Evolutionary conservation across 768 basidiomycete species (phyloP), one percentile per base, ranked within the genome.

Genomic region (Kwoniella mangroviensis): DNA sequence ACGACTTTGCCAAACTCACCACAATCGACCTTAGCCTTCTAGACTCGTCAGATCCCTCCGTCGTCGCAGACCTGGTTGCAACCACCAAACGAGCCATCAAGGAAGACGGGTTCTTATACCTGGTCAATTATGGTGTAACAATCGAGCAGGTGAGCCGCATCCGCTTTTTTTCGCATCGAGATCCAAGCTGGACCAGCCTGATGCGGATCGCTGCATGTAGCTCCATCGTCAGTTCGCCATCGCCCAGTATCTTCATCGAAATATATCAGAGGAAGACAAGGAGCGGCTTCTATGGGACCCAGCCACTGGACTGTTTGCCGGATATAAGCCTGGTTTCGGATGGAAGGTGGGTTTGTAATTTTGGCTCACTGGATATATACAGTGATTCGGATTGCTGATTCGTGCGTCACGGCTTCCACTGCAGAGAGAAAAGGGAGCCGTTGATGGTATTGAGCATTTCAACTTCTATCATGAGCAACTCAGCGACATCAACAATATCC

Each of bases 201-300:
- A 57, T 34, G 24, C 28, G 28, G 26, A n/a, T 26, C 15, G 15
- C 22, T 13, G 4, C 12, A 13, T 17, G 13, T 53, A 64, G 56
- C 59, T 73, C 24, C 68, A 70, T 13, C 26, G 73, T 13, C 73
- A 74, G 45, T 60, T 69, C 26, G 61, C 65, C 3, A 69, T 74
- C 34, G 73, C 73, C 19, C 69, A 71, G 42, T 70, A 64, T 26
- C 40, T 68, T 6, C 52, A 71, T 41, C 41, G 41, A 9, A 70
- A 65, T n/a, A 71, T 74, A 42, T 62, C 66, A 1, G 63, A 68
- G 13, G 69, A 68, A 51, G 73, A 74, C 26, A 74, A 74, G 54
- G 52, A 58, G 19, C 61, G 62, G 21, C 66, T 71, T 22, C 56
- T 66, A 2, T 70, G 66, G 34, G 53, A 68, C n/a, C 70, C 70